Evolutionary conservation across 495 filamentous ascomycete genomes (phyloP), one percentile per base, ranked within the genome.

Genomic region (Xylaria venustula): DNA sequence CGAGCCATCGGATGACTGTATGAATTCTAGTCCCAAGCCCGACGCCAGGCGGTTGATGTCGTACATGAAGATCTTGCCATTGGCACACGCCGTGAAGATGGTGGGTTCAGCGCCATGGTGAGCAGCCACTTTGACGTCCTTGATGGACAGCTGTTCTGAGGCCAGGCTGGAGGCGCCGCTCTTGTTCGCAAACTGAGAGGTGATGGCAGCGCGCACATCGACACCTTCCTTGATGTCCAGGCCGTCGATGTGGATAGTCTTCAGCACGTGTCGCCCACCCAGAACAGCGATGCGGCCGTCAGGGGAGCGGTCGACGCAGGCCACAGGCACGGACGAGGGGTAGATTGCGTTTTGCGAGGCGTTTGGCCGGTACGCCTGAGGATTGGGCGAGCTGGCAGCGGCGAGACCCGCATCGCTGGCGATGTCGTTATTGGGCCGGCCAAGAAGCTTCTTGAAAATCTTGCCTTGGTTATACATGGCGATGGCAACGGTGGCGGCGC

Each of bases 21-120:
- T 87, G 54, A 88, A 80, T 69, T 95, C 91, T 32, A 95, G 73
- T 28, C 86, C 87, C 45, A 85, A 51, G 2, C 79, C 79, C 28
- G 67, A 52, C 0, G 72, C 70, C 7, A 75, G 77, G 52, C 86
- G 84, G 63, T 87, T 86, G 58, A 96, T 76, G 78, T 97, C 91
- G 71, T 95, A 97, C 64, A 92, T 78, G 52, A 92, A 87, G 64
- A 97, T 90, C 71, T 90, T 91, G 58, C 92, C 92, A 75, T 89
- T 92, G 52, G 88, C 87, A 56, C 88, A 90, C 25, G 92, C 92
- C 1, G 92, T 94, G 53, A 91, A 90, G 60, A 95, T 88, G 64
- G 84, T 87, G 9, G 71, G 68, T 40, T 66, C 60, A 48, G 67
- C 73, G 52, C 68, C 73, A 23, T 68, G 66, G 19, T 69, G 67